phyloP scores from a whole-genome alignment of 1,284 basidiomycete genomes.

The Austroboletus rostrupii region DNA sequence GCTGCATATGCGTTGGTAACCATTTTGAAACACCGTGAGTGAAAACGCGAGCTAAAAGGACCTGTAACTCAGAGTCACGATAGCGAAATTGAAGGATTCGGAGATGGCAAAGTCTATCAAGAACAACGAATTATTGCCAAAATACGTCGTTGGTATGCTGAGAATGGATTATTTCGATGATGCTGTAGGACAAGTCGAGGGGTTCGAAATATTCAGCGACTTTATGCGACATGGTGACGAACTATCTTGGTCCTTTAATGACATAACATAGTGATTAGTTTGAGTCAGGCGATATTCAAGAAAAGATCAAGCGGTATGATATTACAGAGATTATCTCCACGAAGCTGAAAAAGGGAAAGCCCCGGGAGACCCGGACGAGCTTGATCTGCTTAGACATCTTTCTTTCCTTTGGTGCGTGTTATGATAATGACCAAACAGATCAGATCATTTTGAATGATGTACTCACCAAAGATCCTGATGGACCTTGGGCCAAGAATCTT shows the following conservation, averaged over 20 bases:
- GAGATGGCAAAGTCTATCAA: conserved; percentile 17
- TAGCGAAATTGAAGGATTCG: conserved; percentile 2
- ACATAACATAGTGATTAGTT: not conserved
- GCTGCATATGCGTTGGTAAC: conserved; percentile 12
- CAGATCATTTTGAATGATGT: not conserved
- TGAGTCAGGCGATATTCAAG: conserved; percentile 14
- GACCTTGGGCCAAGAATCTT: conserved; percentile 11
- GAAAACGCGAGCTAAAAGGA: accelerated
- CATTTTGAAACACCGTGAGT: conserved; percentile 20
- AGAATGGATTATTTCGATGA: conserved; percentile 26
- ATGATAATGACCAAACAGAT: not conserved
- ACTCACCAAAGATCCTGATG: conserved; percentile 2
- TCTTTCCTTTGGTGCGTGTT: conserved; percentile 13
- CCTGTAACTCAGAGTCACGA: not conserved
- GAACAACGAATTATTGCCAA: conserved; percentile 7
- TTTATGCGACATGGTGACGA: conserved; percentile 22
- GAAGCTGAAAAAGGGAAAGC: conserved; percentile 14
- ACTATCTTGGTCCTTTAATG: not conserved
- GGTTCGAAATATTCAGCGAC: conserved; percentile 26
- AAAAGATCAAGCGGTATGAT: conserved; percentile 6
- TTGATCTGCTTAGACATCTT: conserved; percentile 24
- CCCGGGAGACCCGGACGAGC: conserved; percentile 20
- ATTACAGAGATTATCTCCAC: conserved; percentile 17
- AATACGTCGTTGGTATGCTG: conserved; percentile 21
- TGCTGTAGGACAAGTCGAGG: conserved; percentile 22